Conservation (phyloP, 805 yeast species). For the Teunomyces panamensis region DNA sequence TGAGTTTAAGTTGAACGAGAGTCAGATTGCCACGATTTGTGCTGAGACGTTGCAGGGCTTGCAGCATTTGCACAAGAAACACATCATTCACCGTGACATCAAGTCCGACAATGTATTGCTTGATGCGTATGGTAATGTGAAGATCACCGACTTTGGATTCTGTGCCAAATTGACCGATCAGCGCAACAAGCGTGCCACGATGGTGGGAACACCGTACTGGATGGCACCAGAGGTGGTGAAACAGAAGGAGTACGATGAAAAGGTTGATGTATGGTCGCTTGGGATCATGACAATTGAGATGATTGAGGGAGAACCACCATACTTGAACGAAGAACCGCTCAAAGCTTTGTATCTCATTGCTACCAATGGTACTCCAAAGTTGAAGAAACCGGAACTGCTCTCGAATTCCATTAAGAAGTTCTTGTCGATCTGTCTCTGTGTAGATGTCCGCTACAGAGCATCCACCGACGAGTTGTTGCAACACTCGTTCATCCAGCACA, state of each 20-base stretch:
- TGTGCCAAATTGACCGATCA: conserved; percentile 73
- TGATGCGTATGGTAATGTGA: conserved; percentile 42
- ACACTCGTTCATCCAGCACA: conserved; percentile 64
- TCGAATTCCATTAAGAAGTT: conserved; percentile 80
- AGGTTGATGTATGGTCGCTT: conserved; percentile 79
- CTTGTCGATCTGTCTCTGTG: conserved; percentile 87
- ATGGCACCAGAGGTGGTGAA: conserved; percentile 87
- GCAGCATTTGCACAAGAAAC: conserved; percentile 86
- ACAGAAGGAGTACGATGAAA: conserved; percentile 76
- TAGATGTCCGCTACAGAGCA: conserved; percentile 90
- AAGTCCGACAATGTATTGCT: conserved; percentile 46
- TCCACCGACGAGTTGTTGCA: conserved; percentile 81
- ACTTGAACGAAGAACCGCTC: conserved; percentile 74
- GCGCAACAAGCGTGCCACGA: conserved; percentile 71
- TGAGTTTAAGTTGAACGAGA: conserved; percentile 65
- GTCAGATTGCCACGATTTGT: conserved; percentile 90
- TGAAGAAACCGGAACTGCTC: conserved; percentile 64
- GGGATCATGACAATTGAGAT: conserved; percentile 86
- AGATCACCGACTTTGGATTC: conserved; percentile 47
- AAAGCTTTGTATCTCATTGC: conserved; percentile 75
- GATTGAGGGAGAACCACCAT: conserved; percentile 87
- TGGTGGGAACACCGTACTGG: conserved; percentile 91
- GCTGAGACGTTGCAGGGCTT: conserved; percentile 87
- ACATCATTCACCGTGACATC: conserved; percentile 73
- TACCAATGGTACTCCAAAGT: conserved; percentile 76